Conservation (phyloP, 2,329 filamentous ascomycete species). For the Sclerotinia sclerotiorum region DNA sequence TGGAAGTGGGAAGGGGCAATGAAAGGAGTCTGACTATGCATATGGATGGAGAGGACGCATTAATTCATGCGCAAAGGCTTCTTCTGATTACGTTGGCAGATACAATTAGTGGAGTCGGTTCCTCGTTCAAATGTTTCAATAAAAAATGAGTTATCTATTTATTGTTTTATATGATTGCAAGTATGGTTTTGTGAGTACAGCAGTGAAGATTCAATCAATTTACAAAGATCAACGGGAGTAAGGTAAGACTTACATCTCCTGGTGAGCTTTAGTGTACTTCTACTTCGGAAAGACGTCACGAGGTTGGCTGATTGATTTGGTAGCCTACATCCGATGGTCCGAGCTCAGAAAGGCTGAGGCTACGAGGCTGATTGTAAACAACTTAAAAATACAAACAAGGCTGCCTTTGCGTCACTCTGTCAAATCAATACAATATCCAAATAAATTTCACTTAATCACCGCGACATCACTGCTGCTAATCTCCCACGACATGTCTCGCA, state of each 20-base stretch:
- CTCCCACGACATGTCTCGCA: neutral
- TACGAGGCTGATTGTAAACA: neutral
- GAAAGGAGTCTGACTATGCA: neutral
- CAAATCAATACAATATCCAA: neutral
- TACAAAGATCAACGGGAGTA: neutral
- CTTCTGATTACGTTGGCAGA: neutral
- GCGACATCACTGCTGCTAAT: too few relatives aligned
- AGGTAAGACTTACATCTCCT: neutral
- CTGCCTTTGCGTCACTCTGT: neutral
- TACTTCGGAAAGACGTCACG: too few relatives aligned
- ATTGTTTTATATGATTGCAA: too few relatives aligned
- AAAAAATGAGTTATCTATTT: too few relatives aligned
- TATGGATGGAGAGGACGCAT: conserved; percentile 2
- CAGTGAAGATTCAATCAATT: neutral
- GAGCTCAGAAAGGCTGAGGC: neutral
- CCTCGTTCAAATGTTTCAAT: neutral
- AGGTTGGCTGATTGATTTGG: too few relatives aligned
- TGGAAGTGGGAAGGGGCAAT: neutral
- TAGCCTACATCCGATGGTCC: neutral
- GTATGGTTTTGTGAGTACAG: too few relatives aligned
- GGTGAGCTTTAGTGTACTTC: neutral
- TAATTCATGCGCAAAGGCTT: neutral
- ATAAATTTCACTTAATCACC: neutral
- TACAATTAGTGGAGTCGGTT: neutral
- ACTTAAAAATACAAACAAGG: neutral